phyloP scores from a whole-genome alignment of 192 early-diverging fungal genomes.

The Thoreauomyces humboldtii region DNA sequence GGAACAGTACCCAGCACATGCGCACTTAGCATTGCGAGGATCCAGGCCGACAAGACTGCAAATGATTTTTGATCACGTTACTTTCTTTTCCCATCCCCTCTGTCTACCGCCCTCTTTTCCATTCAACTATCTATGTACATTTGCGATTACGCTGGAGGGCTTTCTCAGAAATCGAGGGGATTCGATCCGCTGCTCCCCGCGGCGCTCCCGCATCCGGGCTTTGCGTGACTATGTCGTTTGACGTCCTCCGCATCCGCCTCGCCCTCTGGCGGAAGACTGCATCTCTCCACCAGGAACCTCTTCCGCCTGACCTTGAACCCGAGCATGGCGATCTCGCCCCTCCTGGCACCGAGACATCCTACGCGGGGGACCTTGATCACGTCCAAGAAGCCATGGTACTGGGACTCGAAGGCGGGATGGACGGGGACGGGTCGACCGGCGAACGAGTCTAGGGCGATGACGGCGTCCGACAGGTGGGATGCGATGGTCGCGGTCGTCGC shows the following conservation, averaged over 20 bases:
- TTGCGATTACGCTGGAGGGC: no score
- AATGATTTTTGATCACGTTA: not conserved
- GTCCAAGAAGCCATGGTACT: constrained; percentile 88
- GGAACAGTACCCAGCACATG: constrained; percentile 53
- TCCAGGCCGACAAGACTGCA: not conserved
- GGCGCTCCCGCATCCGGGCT: not conserved
- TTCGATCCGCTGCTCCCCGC: not conserved
- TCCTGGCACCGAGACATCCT: constrained; percentile 60
- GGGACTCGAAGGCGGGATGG: constrained; percentile 56
- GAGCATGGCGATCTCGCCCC: constrained; percentile 44
- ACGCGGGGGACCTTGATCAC: constrained; percentile 77
- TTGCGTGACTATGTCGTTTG: no score
- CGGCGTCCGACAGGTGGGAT: constrained; percentile 80
- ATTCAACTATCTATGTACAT: no score
- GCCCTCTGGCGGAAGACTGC: constrained; percentile 91
- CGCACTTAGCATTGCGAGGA: constrained; percentile 12
- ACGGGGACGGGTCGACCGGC: constrained; percentile 62
- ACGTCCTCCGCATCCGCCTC: constrained; percentile 49
- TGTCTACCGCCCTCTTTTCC: no score
- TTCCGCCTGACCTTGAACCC: constrained; percentile 89
- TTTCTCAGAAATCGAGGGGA: no score
- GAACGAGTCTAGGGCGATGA: constrained; percentile 91
- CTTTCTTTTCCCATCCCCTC: no score
- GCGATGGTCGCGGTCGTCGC: constrained; percentile 46
- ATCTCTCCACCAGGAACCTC: constrained; percentile 87